These are phyloP conservation scores for Zangia roseola DNA, from an alignment of 768 basidiomycete genomes.

Conservation along the genomic window DNA sequence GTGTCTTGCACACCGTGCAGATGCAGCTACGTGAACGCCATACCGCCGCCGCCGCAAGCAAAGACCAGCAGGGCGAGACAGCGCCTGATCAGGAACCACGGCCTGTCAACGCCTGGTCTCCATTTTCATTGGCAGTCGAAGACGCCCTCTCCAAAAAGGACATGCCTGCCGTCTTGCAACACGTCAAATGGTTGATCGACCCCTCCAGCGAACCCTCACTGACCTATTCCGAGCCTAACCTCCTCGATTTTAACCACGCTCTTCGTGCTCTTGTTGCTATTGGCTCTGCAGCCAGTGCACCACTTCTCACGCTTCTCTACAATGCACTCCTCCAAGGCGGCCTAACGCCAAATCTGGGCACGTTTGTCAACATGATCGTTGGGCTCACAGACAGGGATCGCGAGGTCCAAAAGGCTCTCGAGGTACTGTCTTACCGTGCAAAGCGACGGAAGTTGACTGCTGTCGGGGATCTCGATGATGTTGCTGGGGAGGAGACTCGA, in stretches of 20 bases:
- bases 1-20: slow-evolving; percentile 64
- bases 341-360: slow-evolving; percentile 58
- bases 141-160: slow-evolving; percentile 19
- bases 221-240: slow-evolving; percentile 32
- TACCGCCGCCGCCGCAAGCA: slow-evolving; percentile 32
- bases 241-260: slow-evolving; percentile 61
- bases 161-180: slow-evolving; percentile 4
- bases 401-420: slow-evolving; percentile 53
- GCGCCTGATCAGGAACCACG: slow-evolving; percentile 20
- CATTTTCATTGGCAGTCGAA: slow-evolving; percentile 18
- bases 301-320: slow-evolving; percentile 63
- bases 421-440: slow-evolving; percentile 41
- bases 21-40: slow-evolving; percentile 62
- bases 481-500: slow-evolving; percentile 13
- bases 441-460: slow-evolving; percentile 30
- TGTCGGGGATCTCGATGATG: slow-evolving; percentile 2
- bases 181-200: slow-evolving; percentile 34
- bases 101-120: slow-evolving; percentile 24
- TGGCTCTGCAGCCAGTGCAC: slow-evolving; percentile 49
- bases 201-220: slow-evolving; percentile 29
- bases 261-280: slow-evolving; percentile 43
- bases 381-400: slow-evolving; percentile 65
- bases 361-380: slow-evolving; percentile 60
- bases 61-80: slow-evolving; percentile 16
- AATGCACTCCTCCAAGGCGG: slow-evolving; percentile 64